Percentiles rank a stretch among this genome's conserved stretches.
phyloP scores from a whole-genome alignment of 2,329 filamentous ascomycete genomes.

The Ophiostoma triangulosporum region DNA sequence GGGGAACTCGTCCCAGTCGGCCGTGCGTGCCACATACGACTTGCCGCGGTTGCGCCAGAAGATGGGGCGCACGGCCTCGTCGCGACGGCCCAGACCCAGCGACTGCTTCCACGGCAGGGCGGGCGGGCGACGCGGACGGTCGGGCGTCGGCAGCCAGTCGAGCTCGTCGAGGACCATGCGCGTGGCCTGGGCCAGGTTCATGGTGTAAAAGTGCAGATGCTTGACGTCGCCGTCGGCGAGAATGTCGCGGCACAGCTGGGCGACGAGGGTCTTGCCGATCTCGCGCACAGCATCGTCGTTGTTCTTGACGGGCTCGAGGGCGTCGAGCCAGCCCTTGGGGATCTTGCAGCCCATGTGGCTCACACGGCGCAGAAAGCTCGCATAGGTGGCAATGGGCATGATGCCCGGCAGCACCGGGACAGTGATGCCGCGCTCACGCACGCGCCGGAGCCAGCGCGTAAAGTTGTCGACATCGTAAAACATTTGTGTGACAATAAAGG shows the following conservation, averaged over 20 bases:
- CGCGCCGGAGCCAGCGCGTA: slow-evolving; percentile 75
- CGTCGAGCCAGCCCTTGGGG: slow-evolving; percentile 66
- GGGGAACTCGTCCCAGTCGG: slow-evolving; percentile 98
- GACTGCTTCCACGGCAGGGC: slow-evolving; percentile 95
- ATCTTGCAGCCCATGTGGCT: slow-evolving; percentile 84
- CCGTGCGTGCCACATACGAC: slow-evolving; percentile 87
- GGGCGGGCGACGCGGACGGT: slow-evolving; percentile 62
- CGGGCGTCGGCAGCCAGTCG: slow-evolving; percentile 61
- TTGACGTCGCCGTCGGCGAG: slow-evolving; percentile 61
- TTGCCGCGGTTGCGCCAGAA: slow-evolving; percentile 98
- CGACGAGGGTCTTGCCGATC: slow-evolving; percentile 74
- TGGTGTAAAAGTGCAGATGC: slow-evolving; percentile 96
- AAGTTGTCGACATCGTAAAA: slow-evolving; percentile 98
- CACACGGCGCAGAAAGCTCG: slow-evolving; percentile 77
- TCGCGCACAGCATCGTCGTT: slow-evolving; percentile 88
- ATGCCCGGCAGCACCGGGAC: slow-evolving; percentile 64
- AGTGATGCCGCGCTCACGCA: slow-evolving; percentile 70
- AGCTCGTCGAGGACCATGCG: slow-evolving; percentile 90
- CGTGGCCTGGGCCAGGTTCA: slow-evolving; percentile 93
- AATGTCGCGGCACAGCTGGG: slow-evolving; percentile 79
- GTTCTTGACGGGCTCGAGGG: slow-evolving; percentile 87
- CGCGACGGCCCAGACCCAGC: slow-evolving; percentile 72
- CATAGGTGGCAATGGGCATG: slow-evolving; percentile 93
- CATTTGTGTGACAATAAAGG: slow-evolving; percentile 97
- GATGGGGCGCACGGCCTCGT: slow-evolving; percentile 92